Conservation (phyloP, 1,284 basidiomycete genomes). For the Ceratobasidium sp. region DNA sequence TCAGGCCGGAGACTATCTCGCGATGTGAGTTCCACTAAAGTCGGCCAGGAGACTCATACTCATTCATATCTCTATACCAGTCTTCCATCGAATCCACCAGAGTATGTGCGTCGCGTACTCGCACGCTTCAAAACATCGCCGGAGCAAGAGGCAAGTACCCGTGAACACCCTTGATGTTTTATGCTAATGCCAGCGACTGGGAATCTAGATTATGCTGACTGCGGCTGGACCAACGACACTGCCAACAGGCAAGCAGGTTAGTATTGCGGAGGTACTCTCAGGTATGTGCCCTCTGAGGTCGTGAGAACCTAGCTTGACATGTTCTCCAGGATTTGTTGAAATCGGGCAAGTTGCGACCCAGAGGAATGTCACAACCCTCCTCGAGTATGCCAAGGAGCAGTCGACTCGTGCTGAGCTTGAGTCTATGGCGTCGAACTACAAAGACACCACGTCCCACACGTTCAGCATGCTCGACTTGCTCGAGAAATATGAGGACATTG, state of each 20-base stretch:
- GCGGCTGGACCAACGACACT: constrained; percentile 62
- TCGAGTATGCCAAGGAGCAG: constrained; percentile 46
- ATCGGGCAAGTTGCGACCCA: constrained; percentile 53
- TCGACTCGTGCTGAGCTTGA: constrained; percentile 52
- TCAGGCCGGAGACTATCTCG: constrained; percentile 46
- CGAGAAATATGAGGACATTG: constrained; percentile 61
- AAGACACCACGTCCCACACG: constrained; percentile 57
- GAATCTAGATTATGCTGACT: constrained; percentile 59
- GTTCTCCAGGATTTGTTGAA: constrained; percentile 52
- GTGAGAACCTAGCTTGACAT: constrained; percentile 61
- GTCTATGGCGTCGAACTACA: constrained; percentile 57
- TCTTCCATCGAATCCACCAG: constrained; percentile 49
- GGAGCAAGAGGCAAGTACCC: constrained; percentile 61
- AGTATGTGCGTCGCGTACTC: constrained; percentile 50
- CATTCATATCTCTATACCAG: constrained; percentile 43
- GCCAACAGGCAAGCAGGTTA: constrained; percentile 30
- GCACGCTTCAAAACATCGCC: constrained; percentile 50
- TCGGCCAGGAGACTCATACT: constrained; percentile 62
- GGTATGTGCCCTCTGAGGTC: constrained; percentile 60
- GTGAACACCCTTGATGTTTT: not conserved
- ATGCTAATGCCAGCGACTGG: not conserved
- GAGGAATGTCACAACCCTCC: constrained; percentile 50
- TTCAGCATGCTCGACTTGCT: constrained; percentile 65
- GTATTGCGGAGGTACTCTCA: constrained; percentile 27
- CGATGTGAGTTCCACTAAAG: constrained; percentile 55